A percentile compares a stretch with the other conserved stretches of the same genome.
Evolutionary conservation across 1,284 basidiomycete species (phyloP).

Genomic region (Austropuccinia psidii): DNA sequence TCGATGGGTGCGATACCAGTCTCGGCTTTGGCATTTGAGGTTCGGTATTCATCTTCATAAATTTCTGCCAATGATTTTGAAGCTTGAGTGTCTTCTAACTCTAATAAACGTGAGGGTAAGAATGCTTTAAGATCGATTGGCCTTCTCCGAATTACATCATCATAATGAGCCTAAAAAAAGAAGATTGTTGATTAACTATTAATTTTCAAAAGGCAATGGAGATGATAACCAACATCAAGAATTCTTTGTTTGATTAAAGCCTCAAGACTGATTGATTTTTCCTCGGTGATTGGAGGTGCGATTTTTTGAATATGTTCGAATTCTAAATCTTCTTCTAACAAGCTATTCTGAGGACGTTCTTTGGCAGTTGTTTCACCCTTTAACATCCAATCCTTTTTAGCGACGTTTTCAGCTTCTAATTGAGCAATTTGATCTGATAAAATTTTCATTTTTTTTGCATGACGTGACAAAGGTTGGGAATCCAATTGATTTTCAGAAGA

Average conservation of each 20-base stretch:
- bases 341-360: conserved; percentile 77
- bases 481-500: conserved; percentile 39
- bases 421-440: conserved; percentile 53
- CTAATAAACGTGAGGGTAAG: conserved; percentile 78
- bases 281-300: conserved; percentile 83
- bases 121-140: conserved; percentile 75
- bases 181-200: not conserved
- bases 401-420: conserved; percentile 55
- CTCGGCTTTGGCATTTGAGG: conserved; percentile 51
- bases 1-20: conserved; percentile 53
- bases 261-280: conserved; percentile 72
- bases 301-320: conserved; percentile 82
- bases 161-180: conserved; percentile 57
- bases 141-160: conserved; percentile 79
- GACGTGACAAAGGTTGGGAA: conserved; percentile 50
- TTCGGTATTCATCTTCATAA: conserved; percentile 86
- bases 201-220: not conserved
- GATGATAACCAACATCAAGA: conserved; percentile 56
- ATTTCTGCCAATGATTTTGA: conserved; percentile 86
- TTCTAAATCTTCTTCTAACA: conserved; percentile 89
- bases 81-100: conserved; percentile 80
- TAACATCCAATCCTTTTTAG: conserved; percentile 75
- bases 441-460: conserved; percentile 53
- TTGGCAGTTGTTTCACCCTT: conserved; percentile 81
- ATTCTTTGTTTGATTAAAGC: conserved; percentile 87